These are phyloP conservation scores for Posidonia oceanica DNA, from an alignment of 116 monocot species.

Conservation along the genomic window DNA sequence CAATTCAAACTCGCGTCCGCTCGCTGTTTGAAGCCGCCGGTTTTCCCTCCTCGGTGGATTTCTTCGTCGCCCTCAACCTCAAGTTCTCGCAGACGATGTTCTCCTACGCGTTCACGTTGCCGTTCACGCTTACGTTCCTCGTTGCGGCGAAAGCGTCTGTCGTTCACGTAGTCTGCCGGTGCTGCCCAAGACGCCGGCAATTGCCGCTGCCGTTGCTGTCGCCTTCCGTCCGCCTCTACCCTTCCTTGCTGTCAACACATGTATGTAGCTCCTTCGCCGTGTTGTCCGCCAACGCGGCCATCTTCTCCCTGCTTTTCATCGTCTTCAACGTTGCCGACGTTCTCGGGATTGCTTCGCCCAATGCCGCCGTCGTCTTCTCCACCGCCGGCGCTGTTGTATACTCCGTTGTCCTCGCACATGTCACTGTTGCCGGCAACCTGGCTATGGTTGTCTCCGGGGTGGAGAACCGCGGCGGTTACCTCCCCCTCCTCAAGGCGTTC, in stretches of 20 bases:
- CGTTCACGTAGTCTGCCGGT: slow-evolving; percentile 13
- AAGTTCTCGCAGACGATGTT: slow-evolving; percentile 54
- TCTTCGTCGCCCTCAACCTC: slow-evolving; percentile 33
- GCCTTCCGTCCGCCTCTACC: neutral
- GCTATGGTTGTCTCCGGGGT: slow-evolving; percentile 38
- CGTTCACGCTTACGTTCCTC: slow-evolving; percentile 58
- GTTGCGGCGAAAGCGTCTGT: slow-evolving; percentile 44
- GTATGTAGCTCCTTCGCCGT: slow-evolving; percentile 40
- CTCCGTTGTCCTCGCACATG: slow-evolving; percentile 40
- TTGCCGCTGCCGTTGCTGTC: neutral
- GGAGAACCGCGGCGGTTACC: slow-evolving; percentile 32
- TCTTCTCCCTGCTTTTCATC: slow-evolving; percentile 40
- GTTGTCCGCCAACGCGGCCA: slow-evolving; percentile 44
- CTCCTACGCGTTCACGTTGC: slow-evolving; percentile 36
- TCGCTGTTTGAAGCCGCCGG: slow-evolving; percentile 40
- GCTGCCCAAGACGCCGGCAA: neutral
- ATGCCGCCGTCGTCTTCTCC: slow-evolving; percentile 14
- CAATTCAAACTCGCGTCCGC: slow-evolving; percentile 27
- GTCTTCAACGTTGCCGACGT: slow-evolving; percentile 33
- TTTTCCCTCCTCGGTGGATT: slow-evolving; percentile 29
- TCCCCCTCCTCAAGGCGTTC: slow-evolving; percentile 39
- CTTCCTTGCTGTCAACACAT: slow-evolving; percentile 3
- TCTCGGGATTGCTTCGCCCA: slow-evolving; percentile 17
- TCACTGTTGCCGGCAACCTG: slow-evolving; percentile 46
- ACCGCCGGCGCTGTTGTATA: slow-evolving; percentile 37